phyloP scores from a whole-genome alignment of 1,139 yeast species.

The Protomyces inouyei region DNA sequence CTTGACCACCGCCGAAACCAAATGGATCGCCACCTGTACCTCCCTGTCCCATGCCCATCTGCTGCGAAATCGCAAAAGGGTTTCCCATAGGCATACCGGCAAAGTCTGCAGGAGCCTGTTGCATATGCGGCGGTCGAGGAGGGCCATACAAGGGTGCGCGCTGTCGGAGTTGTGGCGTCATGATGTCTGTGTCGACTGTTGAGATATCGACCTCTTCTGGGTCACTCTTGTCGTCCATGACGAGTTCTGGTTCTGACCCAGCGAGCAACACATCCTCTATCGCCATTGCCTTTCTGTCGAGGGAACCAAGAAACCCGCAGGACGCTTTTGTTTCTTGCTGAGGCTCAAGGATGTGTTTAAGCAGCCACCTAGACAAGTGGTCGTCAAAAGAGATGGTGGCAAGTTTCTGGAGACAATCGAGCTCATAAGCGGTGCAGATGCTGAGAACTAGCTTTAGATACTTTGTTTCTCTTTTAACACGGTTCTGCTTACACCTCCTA shows the following conservation, averaged over 20 bases:
- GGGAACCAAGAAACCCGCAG: too few species aligned
- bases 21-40: slow-evolving; percentile 1
- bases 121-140: neutral
- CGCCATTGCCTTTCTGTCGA: neutral
- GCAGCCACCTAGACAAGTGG: too few species aligned
- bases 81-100: neutral
- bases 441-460: too few species aligned
- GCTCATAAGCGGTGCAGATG: too few species aligned
- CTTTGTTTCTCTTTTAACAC: too few species aligned
- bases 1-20: neutral
- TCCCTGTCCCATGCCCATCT: slow-evolving; percentile 10
- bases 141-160: neutral
- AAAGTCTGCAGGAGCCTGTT: neutral
- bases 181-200: neutral
- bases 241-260: neutral
- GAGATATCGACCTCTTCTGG: neutral
- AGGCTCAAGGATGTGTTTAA: too few species aligned
- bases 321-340: too few species aligned
- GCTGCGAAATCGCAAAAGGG: slow-evolving; percentile 17
- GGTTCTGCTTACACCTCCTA: too few species aligned
- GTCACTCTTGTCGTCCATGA: neutral
- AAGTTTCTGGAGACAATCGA: too few species aligned
- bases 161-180: neutral
- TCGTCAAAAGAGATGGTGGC: too few species aligned
- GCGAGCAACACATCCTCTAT: neutral